Evolutionary conservation across 208 protist genomes (phyloP).

Genomic region (Chromosphaera perkinsii): DNA sequence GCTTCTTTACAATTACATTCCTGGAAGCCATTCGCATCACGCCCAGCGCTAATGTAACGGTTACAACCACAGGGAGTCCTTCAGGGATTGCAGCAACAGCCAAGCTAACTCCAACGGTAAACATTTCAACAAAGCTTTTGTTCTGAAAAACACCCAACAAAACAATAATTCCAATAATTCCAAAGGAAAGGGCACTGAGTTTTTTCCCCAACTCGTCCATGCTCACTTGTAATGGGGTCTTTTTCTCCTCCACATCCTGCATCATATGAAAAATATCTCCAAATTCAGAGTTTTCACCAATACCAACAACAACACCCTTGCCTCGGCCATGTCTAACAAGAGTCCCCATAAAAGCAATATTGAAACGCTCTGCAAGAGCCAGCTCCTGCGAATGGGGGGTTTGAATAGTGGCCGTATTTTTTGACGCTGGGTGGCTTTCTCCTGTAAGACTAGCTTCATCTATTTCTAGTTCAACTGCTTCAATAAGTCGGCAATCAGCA

Average conservation of each 20-base stretch:
- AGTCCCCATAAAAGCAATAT: slow-evolving; percentile 57
- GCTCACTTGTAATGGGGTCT: slow-evolving; percentile 78
- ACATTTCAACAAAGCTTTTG: slow-evolving; percentile 49
- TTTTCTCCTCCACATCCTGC: slow-evolving; percentile 72
- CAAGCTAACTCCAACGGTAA: slow-evolving; percentile 88
- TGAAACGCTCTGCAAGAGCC: slow-evolving; percentile 61
- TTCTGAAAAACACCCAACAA: slow-evolving; percentile 32
- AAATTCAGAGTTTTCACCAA: slow-evolving; percentile 79
- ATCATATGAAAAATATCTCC: slow-evolving; percentile 80
- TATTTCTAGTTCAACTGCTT: slow-evolving; percentile 33
- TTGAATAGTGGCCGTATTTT: background rate
- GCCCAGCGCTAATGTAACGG: slow-evolving; percentile 84
- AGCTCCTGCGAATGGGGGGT: background rate
- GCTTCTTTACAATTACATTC: slow-evolving; percentile 44
- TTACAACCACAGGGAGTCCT: slow-evolving; percentile 93
- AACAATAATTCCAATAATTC: slow-evolving; percentile 31
- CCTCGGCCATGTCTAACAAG: slow-evolving; percentile 73
- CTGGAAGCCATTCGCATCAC: slow-evolving; percentile 38
- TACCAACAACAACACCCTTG: slow-evolving; percentile 79
- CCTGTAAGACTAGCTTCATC: slow-evolving; percentile 40
- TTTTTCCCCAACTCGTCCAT: slow-evolving; percentile 88
- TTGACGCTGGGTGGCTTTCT: slow-evolving; percentile 15
- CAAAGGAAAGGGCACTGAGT: slow-evolving; percentile 72
- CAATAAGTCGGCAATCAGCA: slow-evolving; percentile 80
- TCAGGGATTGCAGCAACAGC: slow-evolving; percentile 96